Evolutionary conservation across 2,329 filamentous ascomycete species (phyloP), one percentile per base, ranked within the genome.

Genomic region (Stachybotrys chlorohalonatus): DNA sequence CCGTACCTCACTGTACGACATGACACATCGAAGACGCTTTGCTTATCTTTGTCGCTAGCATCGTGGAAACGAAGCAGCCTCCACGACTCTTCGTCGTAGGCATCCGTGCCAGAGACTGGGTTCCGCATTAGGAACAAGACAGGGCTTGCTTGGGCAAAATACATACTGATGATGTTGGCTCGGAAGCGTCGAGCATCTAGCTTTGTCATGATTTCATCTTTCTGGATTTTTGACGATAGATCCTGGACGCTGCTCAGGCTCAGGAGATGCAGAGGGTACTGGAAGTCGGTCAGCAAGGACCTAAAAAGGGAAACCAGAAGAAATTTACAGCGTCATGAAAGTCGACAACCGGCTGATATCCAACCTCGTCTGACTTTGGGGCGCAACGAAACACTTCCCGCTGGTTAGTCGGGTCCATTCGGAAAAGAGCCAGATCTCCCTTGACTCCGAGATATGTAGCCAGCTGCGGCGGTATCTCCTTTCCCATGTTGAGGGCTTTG

Each of bases 81-180:
- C 87, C 87, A 91, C 8, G 73, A 74, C 53, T 91, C 87, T 67
- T 92, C 87, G 16, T 82, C 79, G 62, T 87, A 90, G 5, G 84
- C 75, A 1, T 79, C 72, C 0, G 79, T 75, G 4, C 86, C 85
- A 5, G 83, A 81, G 52, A 89, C 80, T 82, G 39, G 7, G 54
- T 24, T 24, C 24, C 24, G 24, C 24, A 36, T 49, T 42, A 53
- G 47, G 52, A 30, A n/a, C 53, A 54, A 8, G 31, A 47, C 8
- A 24, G 24, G 24, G 24, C 24, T 24, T 4, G 17, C 45, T 11
- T 42, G 36, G 11, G 30, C 16, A 31, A 17, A 17, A 13, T 2
- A 59, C 73, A 67, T 68, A 84, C 81, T 70, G 60, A 89, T 84
- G 39, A 92, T 82, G 62, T 92, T 91, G 45, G 87, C 80, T 30